A percentile compares a stretch with the other conserved stretches of the same genome.
Conservation (phyloP, 768 basidiomycete genomes). For the Hydnum rufescens region DNA sequence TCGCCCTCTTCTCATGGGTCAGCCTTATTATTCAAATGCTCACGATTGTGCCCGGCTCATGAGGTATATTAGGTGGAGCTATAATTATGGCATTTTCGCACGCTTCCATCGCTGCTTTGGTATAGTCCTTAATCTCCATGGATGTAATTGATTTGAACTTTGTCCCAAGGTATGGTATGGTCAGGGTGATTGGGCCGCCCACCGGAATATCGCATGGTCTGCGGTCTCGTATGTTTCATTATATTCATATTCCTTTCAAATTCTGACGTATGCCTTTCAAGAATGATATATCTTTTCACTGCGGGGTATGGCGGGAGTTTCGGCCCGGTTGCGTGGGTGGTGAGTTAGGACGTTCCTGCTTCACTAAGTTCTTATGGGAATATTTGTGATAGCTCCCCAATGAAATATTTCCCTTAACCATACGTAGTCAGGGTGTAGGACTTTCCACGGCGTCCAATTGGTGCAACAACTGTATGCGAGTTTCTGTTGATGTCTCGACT, state of each 20-base stretch:
- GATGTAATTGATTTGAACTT: neutral
- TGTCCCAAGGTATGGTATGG: constrained; percentile 9
- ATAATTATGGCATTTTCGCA: constrained; percentile 45
- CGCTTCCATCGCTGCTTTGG: constrained; percentile 41
- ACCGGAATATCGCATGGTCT: constrained; percentile 40
- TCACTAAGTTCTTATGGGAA: neutral
- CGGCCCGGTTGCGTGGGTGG: constrained; percentile 66
- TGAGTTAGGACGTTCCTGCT: neutral
- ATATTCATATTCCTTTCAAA: neutral
- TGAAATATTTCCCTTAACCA: constrained; percentile 63
- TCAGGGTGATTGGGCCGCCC: constrained; percentile 34
- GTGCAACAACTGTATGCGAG: constrained; percentile 51
- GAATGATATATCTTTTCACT: constrained; percentile 55
- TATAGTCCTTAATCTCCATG: constrained; percentile 16
- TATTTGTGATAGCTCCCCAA: constrained; percentile 29
- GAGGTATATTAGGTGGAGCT: constrained; percentile 27
- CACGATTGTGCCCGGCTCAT: constrained; percentile 1
- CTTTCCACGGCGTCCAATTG: constrained; percentile 74
- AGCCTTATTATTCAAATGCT: neutral
- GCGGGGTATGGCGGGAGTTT: constrained; percentile 57
- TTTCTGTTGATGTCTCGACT: neutral
- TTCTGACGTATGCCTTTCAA: constrained; percentile 12
- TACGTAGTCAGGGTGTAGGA: constrained; percentile 66
- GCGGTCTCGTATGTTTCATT: constrained; percentile 38
- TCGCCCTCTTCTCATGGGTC: constrained; percentile 39